Percentiles rank a stretch among this genome's conserved stretches.
Conservation (phyloP, 495 filamentous ascomycete species). For the Penicillium alfredii region DNA sequence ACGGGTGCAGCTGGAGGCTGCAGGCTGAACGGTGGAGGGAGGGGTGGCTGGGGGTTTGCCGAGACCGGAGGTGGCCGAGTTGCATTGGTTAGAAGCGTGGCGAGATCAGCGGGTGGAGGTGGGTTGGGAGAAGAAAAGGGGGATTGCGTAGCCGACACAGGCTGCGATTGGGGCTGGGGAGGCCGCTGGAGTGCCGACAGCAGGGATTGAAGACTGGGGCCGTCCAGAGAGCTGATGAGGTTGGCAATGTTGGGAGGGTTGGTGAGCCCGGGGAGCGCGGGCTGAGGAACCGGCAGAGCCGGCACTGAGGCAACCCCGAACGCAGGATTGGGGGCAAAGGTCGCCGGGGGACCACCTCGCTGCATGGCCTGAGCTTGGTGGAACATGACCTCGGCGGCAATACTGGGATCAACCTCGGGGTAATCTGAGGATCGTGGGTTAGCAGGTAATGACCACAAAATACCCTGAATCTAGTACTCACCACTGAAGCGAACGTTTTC, state of each 20-base stretch:
- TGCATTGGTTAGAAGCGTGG: slow-evolving; percentile 49
- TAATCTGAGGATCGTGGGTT: slow-evolving; percentile 53
- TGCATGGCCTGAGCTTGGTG: slow-evolving; percentile 61
- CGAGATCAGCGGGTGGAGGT: slow-evolving; percentile 48
- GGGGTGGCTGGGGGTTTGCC: slow-evolving; percentile 29
- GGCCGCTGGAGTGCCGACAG: slow-evolving; percentile 51
- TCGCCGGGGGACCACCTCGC: slow-evolving; percentile 35
- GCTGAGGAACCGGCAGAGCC: slow-evolving; percentile 32
- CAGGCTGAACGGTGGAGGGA: slow-evolving; percentile 31
- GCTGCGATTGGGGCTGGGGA: slow-evolving; percentile 39
- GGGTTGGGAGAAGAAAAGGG: slow-evolving; percentile 31
- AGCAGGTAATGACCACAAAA: slow-evolving; percentile 1
- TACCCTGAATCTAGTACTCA: slow-evolving; percentile 22
- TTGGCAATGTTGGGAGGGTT: slow-evolving; percentile 40
- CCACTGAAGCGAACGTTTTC: slow-evolving; percentile 72
- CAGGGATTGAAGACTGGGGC: slow-evolving; percentile 65
- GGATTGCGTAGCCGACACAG: slow-evolving; percentile 38
- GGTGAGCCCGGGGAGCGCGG: slow-evolving; percentile 25
- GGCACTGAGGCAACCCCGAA: slow-evolving; percentile 40
- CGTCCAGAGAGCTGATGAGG: slow-evolving; percentile 57
- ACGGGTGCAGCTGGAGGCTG: slow-evolving; percentile 28
- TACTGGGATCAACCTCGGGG: slow-evolving; percentile 65
- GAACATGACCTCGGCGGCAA: slow-evolving; percentile 73
- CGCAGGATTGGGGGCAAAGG: slow-evolving; percentile 38
- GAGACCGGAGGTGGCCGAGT: slow-evolving; percentile 36